Conservation (phyloP, 805 yeast genomes). For the Saturnispora besseyi region DNA sequence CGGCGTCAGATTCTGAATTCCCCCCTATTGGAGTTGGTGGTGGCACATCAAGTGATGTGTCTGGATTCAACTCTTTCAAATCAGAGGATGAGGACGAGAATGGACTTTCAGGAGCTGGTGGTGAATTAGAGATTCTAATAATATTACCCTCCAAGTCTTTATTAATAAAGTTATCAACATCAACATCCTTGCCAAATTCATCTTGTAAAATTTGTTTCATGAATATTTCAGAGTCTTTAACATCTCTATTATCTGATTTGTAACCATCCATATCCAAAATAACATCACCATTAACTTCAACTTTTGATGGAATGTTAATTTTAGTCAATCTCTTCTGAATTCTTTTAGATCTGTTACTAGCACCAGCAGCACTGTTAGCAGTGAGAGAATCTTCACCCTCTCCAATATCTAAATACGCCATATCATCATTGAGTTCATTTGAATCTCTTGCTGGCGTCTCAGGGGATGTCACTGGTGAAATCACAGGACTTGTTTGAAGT, state of each 20-base stretch:
- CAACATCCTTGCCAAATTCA: conserved; percentile 54
- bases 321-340: neutral
- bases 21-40: neutral
- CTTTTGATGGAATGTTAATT: conserved; percentile 60
- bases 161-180: conserved; percentile 36
- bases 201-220: conserved; percentile 66
- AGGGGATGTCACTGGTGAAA: conserved; percentile 52
- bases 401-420: conserved; percentile 43
- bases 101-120: conserved; percentile 6
- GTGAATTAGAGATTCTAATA: conserved; percentile 37
- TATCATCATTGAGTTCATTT: conserved; percentile 31
- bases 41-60: neutral
- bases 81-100: conserved; percentile 8
- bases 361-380: conserved; percentile 1
- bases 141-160: conserved; percentile 63
- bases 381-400: conserved; percentile 19
- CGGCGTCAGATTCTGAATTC: neutral
- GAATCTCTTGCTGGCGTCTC: conserved; percentile 12
- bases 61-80: conserved; percentile 5
- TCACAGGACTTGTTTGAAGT: conserved; percentile 78
- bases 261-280: conserved; percentile 93
- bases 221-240: conserved; percentile 66
- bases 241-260: conserved; percentile 73
- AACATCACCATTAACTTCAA: conserved; percentile 84
- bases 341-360: neutral